Evolutionary conservation across 345 rosid genomes (phyloP).

Genomic region (Gossypium australe): DNA sequence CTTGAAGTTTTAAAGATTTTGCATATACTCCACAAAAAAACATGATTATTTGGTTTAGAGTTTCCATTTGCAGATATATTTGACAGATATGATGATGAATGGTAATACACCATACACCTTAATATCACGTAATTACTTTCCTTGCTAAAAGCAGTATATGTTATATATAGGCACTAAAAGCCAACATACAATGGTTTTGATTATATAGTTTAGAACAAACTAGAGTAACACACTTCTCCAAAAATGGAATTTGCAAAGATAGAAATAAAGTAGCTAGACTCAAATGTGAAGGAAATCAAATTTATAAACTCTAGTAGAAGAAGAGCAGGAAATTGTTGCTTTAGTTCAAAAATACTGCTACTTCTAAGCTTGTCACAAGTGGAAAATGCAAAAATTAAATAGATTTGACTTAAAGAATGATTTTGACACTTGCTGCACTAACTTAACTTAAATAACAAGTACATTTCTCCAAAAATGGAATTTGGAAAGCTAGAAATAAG

Average conservation of each 20-base stretch:
- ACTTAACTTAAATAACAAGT: neutral
- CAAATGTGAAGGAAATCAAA: slow-evolving; percentile 1
- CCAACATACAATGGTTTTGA: neutral
- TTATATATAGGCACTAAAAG: neutral
- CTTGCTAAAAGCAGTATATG: neutral
- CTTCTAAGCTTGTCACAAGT: neutral
- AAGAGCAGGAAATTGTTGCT: neutral
- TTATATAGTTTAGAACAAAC: neutral
- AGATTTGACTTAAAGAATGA: neutral
- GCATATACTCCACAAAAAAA: neutral
- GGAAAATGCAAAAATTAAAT: neutral
- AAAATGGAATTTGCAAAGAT: neutral
- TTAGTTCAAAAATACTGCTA: neutral
- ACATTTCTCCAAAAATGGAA: neutral
- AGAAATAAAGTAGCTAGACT: slow-evolving; percentile 2
- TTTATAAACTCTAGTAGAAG: neutral
- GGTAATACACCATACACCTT: neutral
- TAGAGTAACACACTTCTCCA: neutral
- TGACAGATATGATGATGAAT: neutral
- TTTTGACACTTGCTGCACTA: neutral
- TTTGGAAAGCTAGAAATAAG: neutral
- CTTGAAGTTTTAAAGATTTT: neutral
- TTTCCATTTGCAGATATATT: neutral
- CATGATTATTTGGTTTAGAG: neutral
- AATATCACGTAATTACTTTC: neutral